Evolutionary conservation across 176 grass and related monocot species (phyloP), one percentile per base, ranked within the genome.

Genomic region (Tillandsia leiboldiana): DNA sequence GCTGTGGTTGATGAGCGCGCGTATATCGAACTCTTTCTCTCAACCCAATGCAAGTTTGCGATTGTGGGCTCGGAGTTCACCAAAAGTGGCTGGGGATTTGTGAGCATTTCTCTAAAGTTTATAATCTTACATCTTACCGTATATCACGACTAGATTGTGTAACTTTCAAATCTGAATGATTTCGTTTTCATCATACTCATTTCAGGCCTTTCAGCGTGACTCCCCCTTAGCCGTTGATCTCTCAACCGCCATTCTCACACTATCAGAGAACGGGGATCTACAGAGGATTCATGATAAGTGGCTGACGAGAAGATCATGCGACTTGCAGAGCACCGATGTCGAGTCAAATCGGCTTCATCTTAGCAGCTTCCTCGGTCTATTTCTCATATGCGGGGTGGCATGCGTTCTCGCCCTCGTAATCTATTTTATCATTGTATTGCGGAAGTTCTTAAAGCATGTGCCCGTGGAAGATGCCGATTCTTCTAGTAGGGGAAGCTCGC

Each of bases 241-340:
- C 42, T 96, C 87, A 51, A 91, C 91, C 53, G 77, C 87, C 17
- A 91, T 96, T 78, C 87, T 96, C 81, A 15, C 57, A 63, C 80
- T 96, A 67, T 90, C 91, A 64, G 91, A 96, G 79, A 96, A 78
- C 57, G 91, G 91, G 14, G 87, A 96, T 72, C 91, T 96, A 11
- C 87, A 91, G 66, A 69, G 82, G 64, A 96, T 91, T 73, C 76
- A 80, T 51, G 80, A 96, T 67, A 96, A 96, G 75, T 91, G 87
- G 91, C 72, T 96, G 69, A 57, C 82, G 51, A 24, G 26, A 50
- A 76, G 64, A 11, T 1, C 76, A 1, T 66, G 58, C 73, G 72
- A 26, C 42, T 68, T 78, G 0, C 66, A 78, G 65, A 28, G 26
- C 2, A 65, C 62, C 0, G 79, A 80, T 7, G 54, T 96, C 24